Conservation (phyloP, 2,329 filamentous ascomycete species). For the Phialocephala sp. region DNA sequence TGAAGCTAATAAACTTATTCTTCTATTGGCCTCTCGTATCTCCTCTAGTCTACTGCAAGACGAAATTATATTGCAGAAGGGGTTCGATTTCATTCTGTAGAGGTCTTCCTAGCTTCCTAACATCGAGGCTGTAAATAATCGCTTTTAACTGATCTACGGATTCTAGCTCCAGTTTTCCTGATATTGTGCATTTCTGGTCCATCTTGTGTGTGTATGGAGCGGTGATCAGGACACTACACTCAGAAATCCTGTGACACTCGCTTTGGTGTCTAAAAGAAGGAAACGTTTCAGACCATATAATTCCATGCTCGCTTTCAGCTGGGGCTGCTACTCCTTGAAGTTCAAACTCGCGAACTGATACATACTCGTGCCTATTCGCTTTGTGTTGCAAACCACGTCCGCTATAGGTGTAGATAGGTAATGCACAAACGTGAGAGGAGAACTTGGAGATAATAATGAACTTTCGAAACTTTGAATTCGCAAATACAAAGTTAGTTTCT, state of each 20-base stretch:
- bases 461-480: conserved; percentile 15
- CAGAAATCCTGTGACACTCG: conserved; percentile 6
- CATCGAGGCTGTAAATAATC: no score
- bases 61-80: no score
- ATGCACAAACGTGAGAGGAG: neutral
- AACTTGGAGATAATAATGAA: conserved; percentile 8
- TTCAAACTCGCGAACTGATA: neutral
- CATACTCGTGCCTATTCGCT: neutral
- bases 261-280: neutral
- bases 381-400: conserved; percentile 2
- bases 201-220: neutral
- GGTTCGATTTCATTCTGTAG: no score
- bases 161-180: neutral
- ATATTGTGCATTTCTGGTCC: no score
- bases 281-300: conserved; percentile 3
- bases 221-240: neutral
- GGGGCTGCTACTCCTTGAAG: neutral
- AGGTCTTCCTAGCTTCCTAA: no score
- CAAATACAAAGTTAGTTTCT: conserved; percentile 8
- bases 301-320: neutral
- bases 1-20: no score
- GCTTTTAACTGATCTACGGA: neutral
- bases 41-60: no score
- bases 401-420: conserved; percentile 13
- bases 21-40: no score